phyloP scores from a whole-genome alignment of 1,284 basidiomycete species.

The Cryptococcus sp. region DNA sequence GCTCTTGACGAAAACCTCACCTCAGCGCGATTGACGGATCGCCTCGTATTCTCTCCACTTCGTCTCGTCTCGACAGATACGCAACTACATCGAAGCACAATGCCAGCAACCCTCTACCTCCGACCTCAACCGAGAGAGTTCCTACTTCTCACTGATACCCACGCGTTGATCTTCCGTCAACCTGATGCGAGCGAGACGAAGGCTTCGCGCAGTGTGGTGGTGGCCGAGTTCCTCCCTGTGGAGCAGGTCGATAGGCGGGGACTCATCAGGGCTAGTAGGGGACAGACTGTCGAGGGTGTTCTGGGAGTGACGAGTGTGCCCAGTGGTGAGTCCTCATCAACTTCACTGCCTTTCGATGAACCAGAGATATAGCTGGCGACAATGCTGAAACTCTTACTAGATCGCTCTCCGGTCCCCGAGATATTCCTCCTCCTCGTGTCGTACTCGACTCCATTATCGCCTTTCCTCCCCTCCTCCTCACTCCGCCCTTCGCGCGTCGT shows the following conservation, averaged over 20 bases:
- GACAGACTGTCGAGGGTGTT: constrained; percentile 73
- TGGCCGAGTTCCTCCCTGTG: constrained; percentile 79
- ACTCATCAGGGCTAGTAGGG: constrained; percentile 64
- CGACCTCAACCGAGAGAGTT: constrained; percentile 49
- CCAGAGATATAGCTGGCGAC: background rate
- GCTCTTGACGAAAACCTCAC: too few relatives aligned
- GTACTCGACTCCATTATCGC: constrained; percentile 35
- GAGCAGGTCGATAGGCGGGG: constrained; percentile 68
- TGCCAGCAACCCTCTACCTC: constrained; percentile 50
- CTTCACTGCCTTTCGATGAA: background rate
- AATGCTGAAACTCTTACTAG: constrained; percentile 14
- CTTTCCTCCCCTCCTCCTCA: constrained; percentile 39
- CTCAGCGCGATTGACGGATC: too few relatives aligned
- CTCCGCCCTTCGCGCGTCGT: constrained; percentile 53
- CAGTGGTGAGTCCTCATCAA: constrained; percentile 43
- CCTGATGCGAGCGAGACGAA: constrained; percentile 41
- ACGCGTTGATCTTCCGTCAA: constrained; percentile 51
- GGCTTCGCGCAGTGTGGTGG: constrained; percentile 48
- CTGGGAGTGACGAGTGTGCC: constrained; percentile 63
- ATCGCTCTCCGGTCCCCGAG: constrained; percentile 48
- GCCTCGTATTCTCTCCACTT: background rate
- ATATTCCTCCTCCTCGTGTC: constrained; percentile 52
- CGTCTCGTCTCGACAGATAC: background rate
- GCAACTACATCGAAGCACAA: constrained; percentile 11
- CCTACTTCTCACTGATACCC: constrained; percentile 46